Evolutionary conservation across 805 yeast species (phyloP).

Genomic region (Starmera caribaea): DNA sequence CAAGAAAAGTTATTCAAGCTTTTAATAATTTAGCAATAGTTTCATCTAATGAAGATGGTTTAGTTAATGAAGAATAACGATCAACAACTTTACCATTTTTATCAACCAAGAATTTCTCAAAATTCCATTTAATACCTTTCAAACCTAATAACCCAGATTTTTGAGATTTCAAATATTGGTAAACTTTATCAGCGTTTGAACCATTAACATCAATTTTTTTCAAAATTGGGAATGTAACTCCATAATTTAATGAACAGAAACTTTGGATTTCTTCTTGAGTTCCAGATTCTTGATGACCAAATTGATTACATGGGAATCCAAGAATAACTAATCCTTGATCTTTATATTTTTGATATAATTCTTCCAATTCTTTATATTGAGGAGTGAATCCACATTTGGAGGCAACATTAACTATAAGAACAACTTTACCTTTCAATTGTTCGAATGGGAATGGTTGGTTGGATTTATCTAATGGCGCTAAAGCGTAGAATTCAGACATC

Average conservation of each 20-base stretch:
- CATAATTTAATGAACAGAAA: conserved; percentile 76
- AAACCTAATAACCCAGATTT: conserved; percentile 56
- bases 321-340: conserved; percentile 58
- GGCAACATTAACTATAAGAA: conserved; percentile 79
- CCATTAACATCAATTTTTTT: conserved; percentile 90
- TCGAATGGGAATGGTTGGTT: conserved; percentile 51
- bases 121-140: conserved; percentile 69
- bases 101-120: conserved; percentile 62
- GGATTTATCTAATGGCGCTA: conserved; percentile 51
- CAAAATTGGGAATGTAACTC: conserved; percentile 86
- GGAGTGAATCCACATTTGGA: conserved; percentile 80
- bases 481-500: conserved; percentile 57
- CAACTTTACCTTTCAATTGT: conserved; percentile 68
- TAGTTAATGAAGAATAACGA: conserved; percentile 58
- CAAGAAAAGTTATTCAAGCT: conserved; percentile 7
- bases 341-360: conserved; percentile 54
- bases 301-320: conserved; percentile 90
- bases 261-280: conserved; percentile 57
- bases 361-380: conserved; percentile 69
- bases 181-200: conserved; percentile 67
- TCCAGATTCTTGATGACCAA: conserved; percentile 74
- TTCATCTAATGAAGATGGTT: conserved; percentile 51
- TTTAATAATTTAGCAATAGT: conserved; percentile 49
- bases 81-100: conserved; percentile 51
- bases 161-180: conserved; percentile 62